Evolutionary conservation across 768 basidiomycete genomes (phyloP).

Genomic region (Lentinula guzmanii): DNA sequence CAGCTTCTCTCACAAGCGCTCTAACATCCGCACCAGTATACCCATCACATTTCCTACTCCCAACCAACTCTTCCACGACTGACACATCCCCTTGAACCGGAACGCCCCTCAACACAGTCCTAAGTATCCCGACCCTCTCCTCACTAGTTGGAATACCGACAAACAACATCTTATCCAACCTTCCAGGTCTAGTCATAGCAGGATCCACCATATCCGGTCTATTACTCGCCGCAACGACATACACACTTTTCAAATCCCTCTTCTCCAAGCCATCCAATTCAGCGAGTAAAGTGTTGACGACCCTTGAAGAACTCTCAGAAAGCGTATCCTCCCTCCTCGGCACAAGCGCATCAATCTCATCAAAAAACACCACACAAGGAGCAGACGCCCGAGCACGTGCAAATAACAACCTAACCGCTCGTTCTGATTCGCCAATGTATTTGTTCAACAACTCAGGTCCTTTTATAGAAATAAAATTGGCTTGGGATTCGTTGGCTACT

Average conservation of each 20-base stretch:
- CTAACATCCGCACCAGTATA: slow-evolving; percentile 93
- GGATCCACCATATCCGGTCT: slow-evolving; percentile 97
- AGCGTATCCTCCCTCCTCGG: slow-evolving; percentile 76
- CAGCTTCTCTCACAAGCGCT: slow-evolving; percentile 83
- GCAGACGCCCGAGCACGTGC: slow-evolving; percentile 88
- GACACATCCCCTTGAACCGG: slow-evolving; percentile 40
- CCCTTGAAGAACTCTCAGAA: slow-evolving; percentile 94
- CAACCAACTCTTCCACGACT: slow-evolving; percentile 41
- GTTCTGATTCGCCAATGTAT: slow-evolving; percentile 97
- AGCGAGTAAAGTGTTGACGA: slow-evolving; percentile 91
- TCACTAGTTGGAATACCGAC: slow-evolving; percentile 74
- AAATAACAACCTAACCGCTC: slow-evolving; percentile 93
- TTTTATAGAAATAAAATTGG: slow-evolving; percentile 97
- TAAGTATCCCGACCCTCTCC: slow-evolving; percentile 81
- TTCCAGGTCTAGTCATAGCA: slow-evolving; percentile 95
- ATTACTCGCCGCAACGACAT: slow-evolving; percentile 93
- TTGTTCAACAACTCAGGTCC: slow-evolving; percentile 97
- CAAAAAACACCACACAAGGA: slow-evolving; percentile 94
- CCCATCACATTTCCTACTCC: slow-evolving; percentile 63
- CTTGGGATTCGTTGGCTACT: slow-evolving; percentile 91
- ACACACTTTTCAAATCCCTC: slow-evolving; percentile 62
- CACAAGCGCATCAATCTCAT: slow-evolving; percentile 89
- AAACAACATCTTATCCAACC: slow-evolving; percentile 90
- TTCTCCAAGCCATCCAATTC: slow-evolving; percentile 90
- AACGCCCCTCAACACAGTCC: slow-evolving; percentile 66